Conservation (phyloP, 2,329 filamentous ascomycete genomes). For the Colletotrichum nymphaeae region DNA sequence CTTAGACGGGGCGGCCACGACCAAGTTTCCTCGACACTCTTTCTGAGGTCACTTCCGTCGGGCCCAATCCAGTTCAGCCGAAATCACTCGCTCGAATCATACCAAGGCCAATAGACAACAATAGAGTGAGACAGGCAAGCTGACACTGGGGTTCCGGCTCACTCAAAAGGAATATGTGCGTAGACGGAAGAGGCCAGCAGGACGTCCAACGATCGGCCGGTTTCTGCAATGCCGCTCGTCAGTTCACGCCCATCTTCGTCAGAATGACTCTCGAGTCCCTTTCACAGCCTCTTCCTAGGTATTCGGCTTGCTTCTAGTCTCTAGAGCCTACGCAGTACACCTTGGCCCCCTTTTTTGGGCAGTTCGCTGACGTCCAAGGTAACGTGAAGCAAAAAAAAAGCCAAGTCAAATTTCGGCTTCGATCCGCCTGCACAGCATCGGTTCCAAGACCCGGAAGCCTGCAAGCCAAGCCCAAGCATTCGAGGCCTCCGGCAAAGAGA, state of each 20-base stretch:
- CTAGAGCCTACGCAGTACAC: background rate
- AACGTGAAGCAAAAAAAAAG: background rate
- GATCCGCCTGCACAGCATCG: background rate
- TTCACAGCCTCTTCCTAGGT: background rate
- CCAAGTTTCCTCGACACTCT: background rate
- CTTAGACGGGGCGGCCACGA: background rate
- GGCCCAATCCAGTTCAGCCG: constrained; percentile 5
- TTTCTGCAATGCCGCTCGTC: constrained; percentile 15
- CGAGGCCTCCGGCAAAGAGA: constrained; percentile 28
- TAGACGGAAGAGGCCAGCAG: background rate
- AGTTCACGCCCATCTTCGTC: background rate
- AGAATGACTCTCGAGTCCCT: background rate
- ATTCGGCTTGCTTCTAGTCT: background rate
- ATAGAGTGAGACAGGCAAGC: background rate
- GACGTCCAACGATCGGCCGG: constrained; percentile 18
- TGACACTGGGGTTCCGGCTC: background rate
- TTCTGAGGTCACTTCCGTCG: background rate
- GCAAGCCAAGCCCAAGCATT: constrained; percentile 26
- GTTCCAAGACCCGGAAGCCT: background rate
- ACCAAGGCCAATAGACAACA: background rate
- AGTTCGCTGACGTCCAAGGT: background rate
- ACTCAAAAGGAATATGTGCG: constrained; percentile 6
- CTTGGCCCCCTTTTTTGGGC: background rate
- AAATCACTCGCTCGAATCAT: background rate
- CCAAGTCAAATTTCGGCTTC: background rate